These are phyloP conservation scores for Mortierella sp. DNA, from an alignment of 371 early-diverging fungal genomes.

Conservation along the genomic window DNA sequence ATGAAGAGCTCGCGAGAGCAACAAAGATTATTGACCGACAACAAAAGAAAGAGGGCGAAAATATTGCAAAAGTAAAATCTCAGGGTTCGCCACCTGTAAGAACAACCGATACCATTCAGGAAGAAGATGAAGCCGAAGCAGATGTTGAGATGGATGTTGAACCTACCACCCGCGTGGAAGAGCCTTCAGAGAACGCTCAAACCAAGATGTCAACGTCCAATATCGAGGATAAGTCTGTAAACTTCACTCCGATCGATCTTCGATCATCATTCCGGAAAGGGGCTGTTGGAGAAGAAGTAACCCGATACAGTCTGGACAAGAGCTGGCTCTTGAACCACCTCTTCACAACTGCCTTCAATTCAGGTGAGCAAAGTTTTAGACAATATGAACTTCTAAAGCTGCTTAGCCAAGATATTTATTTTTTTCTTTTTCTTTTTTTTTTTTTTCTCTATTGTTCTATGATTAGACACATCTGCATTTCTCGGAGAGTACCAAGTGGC, in stretches of 20 bases:
- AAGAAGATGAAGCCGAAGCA: slow-evolving; percentile 60
- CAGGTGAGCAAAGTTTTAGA: slow-evolving; percentile 24
- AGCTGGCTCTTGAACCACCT: slow-evolving; percentile 80
- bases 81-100: slow-evolving; percentile 10
- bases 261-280: slow-evolving; percentile 84
- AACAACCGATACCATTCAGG: slow-evolving; percentile 29
- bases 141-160: slow-evolving; percentile 48
- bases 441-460: not conserved
- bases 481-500: slow-evolving; percentile 51
- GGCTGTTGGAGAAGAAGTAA: slow-evolving; percentile 78
- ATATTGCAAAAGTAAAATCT: not conserved
- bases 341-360: slow-evolving; percentile 30
- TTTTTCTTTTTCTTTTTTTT: not conserved
- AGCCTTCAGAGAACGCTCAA: too few relatives aligned
- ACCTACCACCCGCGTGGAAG: not conserved
- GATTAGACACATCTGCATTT: slow-evolving; percentile 30
- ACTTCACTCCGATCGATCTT: slow-evolving; percentile 80
- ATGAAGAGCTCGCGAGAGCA: slow-evolving; percentile 52
- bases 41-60: slow-evolving; percentile 22
- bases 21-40: slow-evolving; percentile 31
- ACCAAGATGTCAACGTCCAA: not conserved
- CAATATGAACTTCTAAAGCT: not conserved
- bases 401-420: not conserved
- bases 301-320: slow-evolving; percentile 91
- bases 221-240: not conserved